Evolutionary conservation across 495 filamentous ascomycete species (phyloP), one percentile per base, ranked within the genome.

Genomic region (Acidomyces sp.): DNA sequence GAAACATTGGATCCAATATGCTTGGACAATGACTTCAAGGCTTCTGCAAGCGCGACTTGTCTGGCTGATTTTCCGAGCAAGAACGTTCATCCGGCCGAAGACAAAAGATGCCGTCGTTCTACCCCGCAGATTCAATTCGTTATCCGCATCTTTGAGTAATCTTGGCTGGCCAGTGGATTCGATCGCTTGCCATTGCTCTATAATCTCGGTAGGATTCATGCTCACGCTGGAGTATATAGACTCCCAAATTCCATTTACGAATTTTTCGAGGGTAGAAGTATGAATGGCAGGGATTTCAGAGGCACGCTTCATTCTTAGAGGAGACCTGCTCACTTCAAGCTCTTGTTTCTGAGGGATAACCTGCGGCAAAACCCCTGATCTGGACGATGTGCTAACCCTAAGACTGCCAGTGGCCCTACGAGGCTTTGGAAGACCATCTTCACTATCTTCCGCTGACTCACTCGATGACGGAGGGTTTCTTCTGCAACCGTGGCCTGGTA

Each of bases 241-340:
- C 19, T 55, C 50, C 53, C 53, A 55, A 15, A 53, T 43, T 6
- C 53, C 53, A 26, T 24, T 39, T 25, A 55, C 34, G 28, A 50
- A 45, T 33, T 56, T 56, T 30, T 56, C 41, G 10, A 56, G 31
- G 1, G 37, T 51, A 2, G 51, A 54, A 3, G 51, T 50, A 28
- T 54, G 53, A 3, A 53, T 26, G 3, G 41, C 37, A 13, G 37
- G 45, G 20, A 43, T 42, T 9, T 50, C 45, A 29, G 26, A n/a
- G n/a, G n/a, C n/a, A n/a, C n/a, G n/a, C n/a, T n/a, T n/a, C n/a
- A n/a, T n/a, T n/a, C n/a, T n/a, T n/a, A n/a, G n/a, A n/a, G n/a
- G n/a, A n/a, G n/a, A n/a, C n/a, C n/a, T n/a, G n/a, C n/a, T n/a
- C n/a, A n/a, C n/a, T n/a, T n/a, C n/a, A n/a, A n/a, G n/a, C n/a